These are phyloP conservation scores for Fusarium odoratissimum DNA, from an alignment of 2,329 filamentous ascomycete species.

Conservation along the genomic window DNA sequence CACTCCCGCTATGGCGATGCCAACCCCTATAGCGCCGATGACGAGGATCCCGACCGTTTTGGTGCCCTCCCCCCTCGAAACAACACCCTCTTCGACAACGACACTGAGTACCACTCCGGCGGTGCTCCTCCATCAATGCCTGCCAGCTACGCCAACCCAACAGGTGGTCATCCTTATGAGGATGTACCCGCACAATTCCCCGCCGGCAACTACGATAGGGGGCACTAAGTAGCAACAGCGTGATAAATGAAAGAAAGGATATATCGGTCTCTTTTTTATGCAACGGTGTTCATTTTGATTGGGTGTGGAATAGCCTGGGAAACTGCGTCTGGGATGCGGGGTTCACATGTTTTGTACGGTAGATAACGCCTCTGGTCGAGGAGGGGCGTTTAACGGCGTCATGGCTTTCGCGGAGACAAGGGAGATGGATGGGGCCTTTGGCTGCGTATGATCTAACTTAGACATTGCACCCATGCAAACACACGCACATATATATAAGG, in stretches of 20 bases:
- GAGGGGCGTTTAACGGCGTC: slow-evolving; percentile 40
- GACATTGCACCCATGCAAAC: slow-evolving; percentile 18
- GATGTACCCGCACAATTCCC: slow-evolving; percentile 66
- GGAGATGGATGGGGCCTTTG: slow-evolving; percentile 29
- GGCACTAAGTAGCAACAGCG: slow-evolving; percentile 49
- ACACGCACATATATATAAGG: slow-evolving; percentile 11
- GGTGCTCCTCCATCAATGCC: slow-evolving; percentile 42
- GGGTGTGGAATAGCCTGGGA: slow-evolving; percentile 32
- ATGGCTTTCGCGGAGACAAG: slow-evolving; percentile 38
- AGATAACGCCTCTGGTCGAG: slow-evolving; percentile 40
- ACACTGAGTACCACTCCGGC: slow-evolving; percentile 60
- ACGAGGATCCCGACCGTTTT: slow-evolving; percentile 56
- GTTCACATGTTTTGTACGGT: slow-evolving; percentile 37
- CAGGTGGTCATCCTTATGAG: slow-evolving; percentile 40
- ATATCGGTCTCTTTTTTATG: slow-evolving; percentile 33
- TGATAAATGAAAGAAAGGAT: slow-evolving; percentile 36
- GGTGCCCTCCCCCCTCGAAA: slow-evolving; percentile 52
- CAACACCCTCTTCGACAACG: slow-evolving; percentile 61
- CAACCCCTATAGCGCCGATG: slow-evolving; percentile 54
- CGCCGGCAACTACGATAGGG: slow-evolving; percentile 67
- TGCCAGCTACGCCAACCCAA: slow-evolving; percentile 40
- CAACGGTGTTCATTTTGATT: slow-evolving; percentile 36
- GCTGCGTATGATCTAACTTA: slow-evolving; percentile 26
- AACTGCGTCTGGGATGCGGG: slow-evolving; percentile 32
- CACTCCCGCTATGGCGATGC: slow-evolving; percentile 52